A percentile compares a stretch with the other conserved stretches of the same genome.
Conservation (phyloP, 208 protist species). For the Crithidia brevicula region DNA sequence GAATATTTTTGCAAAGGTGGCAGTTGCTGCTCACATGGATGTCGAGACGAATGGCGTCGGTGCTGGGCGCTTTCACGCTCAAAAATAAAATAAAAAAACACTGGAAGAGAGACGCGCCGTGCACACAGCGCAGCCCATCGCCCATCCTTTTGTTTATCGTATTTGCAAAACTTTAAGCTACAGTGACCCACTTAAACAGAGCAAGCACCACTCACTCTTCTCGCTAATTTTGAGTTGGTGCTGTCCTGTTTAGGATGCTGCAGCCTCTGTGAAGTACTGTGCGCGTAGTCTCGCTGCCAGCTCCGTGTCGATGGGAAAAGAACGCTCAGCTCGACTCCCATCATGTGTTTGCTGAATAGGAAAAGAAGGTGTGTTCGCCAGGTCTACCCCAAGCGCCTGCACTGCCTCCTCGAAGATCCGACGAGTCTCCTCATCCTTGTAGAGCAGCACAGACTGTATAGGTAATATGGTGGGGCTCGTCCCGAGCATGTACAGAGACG, state of each 20-base stretch:
- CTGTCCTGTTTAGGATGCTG: background rate
- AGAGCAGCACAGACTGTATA: slow-evolving; percentile 62
- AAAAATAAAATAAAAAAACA: no score
- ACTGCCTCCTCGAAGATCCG: slow-evolving; percentile 39
- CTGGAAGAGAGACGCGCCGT: no score
- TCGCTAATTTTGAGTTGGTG: no score
- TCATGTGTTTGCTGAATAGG: slow-evolving; percentile 6
- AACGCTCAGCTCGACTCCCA: slow-evolving; percentile 6
- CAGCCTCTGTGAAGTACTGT: slow-evolving; percentile 27
- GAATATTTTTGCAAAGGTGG: no score
- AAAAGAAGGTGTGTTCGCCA: background rate
- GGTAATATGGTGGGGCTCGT: slow-evolving; percentile 81
- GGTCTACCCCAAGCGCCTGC: slow-evolving; percentile 8
- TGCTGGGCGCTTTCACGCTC: no score
- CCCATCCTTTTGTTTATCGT: no score
- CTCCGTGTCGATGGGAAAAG: slow-evolving; percentile 11
- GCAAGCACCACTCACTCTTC: no score
- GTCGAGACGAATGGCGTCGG: no score
- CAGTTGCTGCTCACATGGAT: no score
- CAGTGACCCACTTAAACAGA: no score
- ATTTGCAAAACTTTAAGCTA: no score
- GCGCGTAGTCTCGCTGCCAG: slow-evolving; percentile 9
- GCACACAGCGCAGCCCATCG: no score
- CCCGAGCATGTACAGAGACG: slow-evolving; percentile 68
- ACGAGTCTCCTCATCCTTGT: slow-evolving; percentile 47